Base-by-base conservation (phyloP, 2,329 filamentous ascomycete species). In the Pseudogymnoascus sp. region DNA sequence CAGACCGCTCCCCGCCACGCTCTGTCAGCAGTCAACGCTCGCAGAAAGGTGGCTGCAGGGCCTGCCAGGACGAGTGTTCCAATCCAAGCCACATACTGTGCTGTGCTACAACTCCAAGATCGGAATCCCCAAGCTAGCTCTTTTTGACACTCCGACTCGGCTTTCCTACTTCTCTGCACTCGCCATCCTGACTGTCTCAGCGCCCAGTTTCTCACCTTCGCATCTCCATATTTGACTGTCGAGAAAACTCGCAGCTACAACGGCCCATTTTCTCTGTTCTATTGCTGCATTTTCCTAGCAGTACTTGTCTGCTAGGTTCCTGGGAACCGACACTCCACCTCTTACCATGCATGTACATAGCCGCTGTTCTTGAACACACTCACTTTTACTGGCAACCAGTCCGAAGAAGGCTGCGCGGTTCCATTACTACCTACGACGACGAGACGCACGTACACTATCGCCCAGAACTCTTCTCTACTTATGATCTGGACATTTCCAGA, bases 111-210 rank as follows among this genome's bases (percentile, higher is more conserved):
- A 1, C 13, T 51, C 44, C 44, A 31, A 51, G 27, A 15, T 51
- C 44, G 44, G 44, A 51, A 31, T 21, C 21, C 44, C 44, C 27
- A 51, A 51, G 44, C 44, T 51, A 51, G 27, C 27, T 29, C 44
- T 15, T 51, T 51, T 51, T 51, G 27, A 51, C 27, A 51, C 44
- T 51, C 44, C 44, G 44, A 51, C 44, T 51, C 44, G 44, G 44
- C 44, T 51, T 51, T 51, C 44, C 44, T n/a, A 17, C 44, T 51
- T 51, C 44, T 51, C n/a, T 51, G 25, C 27, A 27, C 27, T 27
- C 27, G 42, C 7, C 29, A 12, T 51, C 25, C 42, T 51, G 25
- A 21, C 25, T 31, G 42, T 15, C 41, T 25, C 25, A n/a, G 25
- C 42, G 29, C 25, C 25, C 42, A 51, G 42, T 51, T 51, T 51